Percentiles rank a stretch among this genome's conserved stretches.
These are phyloP conservation scores for Somion occarium DNA, from an alignment of 1,284 basidiomycete genomes.

Conservation along the genomic window DNA sequence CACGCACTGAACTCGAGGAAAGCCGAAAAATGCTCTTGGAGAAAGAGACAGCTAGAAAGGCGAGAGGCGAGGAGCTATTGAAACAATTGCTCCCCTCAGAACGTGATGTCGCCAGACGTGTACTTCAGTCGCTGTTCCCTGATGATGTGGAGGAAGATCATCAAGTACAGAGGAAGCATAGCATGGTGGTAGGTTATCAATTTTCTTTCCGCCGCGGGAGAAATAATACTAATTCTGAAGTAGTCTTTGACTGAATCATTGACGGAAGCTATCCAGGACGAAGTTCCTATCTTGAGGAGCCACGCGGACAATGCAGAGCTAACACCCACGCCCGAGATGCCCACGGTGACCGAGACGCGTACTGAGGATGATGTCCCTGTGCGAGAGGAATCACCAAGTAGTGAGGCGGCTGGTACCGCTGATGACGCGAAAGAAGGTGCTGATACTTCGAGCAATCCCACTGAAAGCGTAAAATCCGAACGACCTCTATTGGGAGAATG, in stretches of 20 bases:
- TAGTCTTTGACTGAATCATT: conserved; percentile 68
- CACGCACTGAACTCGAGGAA: conserved; percentile 59
- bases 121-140: conserved; percentile 63
- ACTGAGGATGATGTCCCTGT: background rate
- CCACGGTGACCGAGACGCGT: background rate
- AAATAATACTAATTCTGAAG: conserved; percentile 7
- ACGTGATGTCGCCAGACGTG: conserved; percentile 55
- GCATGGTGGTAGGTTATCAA: conserved; percentile 44
- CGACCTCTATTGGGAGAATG: conserved; percentile 41
- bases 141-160: conserved; percentile 55
- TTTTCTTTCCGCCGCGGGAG: conserved; percentile 4
- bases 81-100: conserved; percentile 57
- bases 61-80: conserved; percentile 47
- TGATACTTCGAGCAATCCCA: conserved; percentile 25
- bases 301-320: conserved; percentile 22
- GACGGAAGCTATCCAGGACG: conserved; percentile 67
- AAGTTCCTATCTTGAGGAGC: conserved; percentile 33
- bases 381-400: too few species aligned
- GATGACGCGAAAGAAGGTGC: conserved; percentile 43
- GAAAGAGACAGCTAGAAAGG: conserved; percentile 48
- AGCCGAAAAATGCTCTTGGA: conserved; percentile 45
- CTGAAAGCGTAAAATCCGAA: conserved; percentile 25
- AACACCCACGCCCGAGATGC: background rate
- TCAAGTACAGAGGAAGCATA: conserved; percentile 49
- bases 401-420: background rate